Evolutionary conservation across 1,284 basidiomycete genomes (phyloP).

Genomic region (Xerocomus minutiporus): DNA sequence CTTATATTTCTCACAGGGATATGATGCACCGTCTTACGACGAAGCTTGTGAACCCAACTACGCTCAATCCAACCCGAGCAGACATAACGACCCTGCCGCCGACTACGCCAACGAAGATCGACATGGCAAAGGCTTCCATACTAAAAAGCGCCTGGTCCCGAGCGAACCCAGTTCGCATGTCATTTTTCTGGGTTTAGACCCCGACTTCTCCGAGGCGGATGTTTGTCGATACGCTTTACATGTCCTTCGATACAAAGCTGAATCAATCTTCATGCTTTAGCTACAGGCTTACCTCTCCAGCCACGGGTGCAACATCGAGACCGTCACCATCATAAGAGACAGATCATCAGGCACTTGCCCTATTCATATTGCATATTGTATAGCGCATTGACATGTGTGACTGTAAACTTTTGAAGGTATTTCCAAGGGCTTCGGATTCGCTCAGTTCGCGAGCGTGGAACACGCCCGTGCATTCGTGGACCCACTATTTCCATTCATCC

Average conservation of each 20-base stretch:
- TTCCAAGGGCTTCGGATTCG: conserved; percentile 93
- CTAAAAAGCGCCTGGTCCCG: conserved; percentile 68
- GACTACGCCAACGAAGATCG: conserved; percentile 48
- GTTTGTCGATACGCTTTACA: conserved; percentile 52
- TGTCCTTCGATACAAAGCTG: conserved; percentile 37
- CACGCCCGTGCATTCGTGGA: conserved; percentile 85
- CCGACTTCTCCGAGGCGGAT: conserved; percentile 85
- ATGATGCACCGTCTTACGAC: conserved; percentile 31
- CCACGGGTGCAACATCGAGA: conserved; percentile 71
- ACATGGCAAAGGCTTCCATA: conserved; percentile 39
- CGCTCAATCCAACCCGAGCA: conserved; percentile 19
- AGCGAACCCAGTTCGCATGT: conserved; percentile 84
- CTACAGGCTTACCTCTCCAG: conserved; percentile 73
- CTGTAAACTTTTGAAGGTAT: conserved; percentile 68
- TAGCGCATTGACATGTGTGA: conserved; percentile 66
- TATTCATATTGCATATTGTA: conserved; percentile 63
- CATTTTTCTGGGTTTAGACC: conserved; percentile 87
- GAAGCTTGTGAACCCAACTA: conserved; percentile 34
- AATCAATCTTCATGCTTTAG: conserved; percentile 43
- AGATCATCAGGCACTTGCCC: conserved; percentile 87
- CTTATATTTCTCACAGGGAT: conserved; percentile 43
- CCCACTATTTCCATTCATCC: conserved; percentile 77
- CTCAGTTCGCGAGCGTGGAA: conserved; percentile 79
- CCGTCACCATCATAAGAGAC: conserved; percentile 90
- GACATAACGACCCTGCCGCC: conserved; percentile 29